Percentiles rank a stretch among this genome's conserved stretches.
Conservation (phyloP, 148 eudicot species). For the Chenopodium berlandieri region DNA sequence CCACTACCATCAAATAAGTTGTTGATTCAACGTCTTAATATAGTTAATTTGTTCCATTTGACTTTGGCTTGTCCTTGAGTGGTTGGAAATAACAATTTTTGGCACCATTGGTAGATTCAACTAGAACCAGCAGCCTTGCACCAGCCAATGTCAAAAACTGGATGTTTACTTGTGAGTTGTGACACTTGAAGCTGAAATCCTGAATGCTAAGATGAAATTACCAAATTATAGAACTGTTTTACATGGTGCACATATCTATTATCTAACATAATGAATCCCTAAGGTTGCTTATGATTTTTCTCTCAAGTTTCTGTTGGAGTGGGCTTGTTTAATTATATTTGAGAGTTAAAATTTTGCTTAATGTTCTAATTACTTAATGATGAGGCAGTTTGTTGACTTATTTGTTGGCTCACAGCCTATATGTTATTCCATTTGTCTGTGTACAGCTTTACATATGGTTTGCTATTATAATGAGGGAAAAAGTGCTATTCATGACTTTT, state of each 20-base stretch:
- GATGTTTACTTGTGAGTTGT: not conserved
- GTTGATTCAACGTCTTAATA: not conserved
- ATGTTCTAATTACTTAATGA: not conserved
- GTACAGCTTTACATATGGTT: not conserved
- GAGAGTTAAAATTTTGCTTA: not conserved
- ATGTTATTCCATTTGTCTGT: not conserved
- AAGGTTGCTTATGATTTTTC: not conserved
- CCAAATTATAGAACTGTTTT: not conserved
- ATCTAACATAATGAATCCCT: not conserved
- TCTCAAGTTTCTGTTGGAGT: not conserved
- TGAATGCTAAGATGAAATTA: not conserved
- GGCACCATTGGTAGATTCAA: not conserved
- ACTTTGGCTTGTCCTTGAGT: not conserved
- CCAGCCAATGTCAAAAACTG: not conserved
- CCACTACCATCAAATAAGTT: too few relatives aligned
- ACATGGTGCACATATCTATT: not conserved
- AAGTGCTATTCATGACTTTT: not conserved
- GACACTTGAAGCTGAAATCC: not conserved
- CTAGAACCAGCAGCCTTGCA: conserved; percentile 9
- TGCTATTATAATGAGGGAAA: too few relatives aligned
- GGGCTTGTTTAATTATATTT: not conserved
- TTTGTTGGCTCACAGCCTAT: not conserved
- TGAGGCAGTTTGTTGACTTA: not conserved
- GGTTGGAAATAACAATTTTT: not conserved
- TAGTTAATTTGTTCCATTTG: not conserved